Conservation (phyloP, 495 filamentous ascomycete species). For the Neurospora sp. region DNA sequence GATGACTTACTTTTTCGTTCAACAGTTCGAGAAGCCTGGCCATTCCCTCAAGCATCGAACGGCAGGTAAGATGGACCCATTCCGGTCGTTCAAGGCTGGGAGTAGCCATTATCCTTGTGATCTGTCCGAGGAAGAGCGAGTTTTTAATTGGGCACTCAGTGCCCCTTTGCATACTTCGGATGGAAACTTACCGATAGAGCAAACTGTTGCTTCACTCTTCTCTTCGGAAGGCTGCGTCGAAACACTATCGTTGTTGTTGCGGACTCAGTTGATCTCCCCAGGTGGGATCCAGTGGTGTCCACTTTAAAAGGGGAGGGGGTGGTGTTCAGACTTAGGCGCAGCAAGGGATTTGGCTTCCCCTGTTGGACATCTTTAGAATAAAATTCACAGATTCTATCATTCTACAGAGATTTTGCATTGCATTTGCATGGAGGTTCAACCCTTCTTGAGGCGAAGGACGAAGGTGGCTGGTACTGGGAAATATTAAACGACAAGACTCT, state of each 20-base stretch:
- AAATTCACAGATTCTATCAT: background rate
- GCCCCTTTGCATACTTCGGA: background rate
- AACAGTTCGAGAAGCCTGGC: background rate
- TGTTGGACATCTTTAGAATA: background rate
- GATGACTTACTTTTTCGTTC: background rate
- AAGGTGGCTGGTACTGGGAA: background rate
- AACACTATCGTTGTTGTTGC: background rate
- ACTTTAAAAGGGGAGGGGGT: background rate
- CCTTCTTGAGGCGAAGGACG: background rate
- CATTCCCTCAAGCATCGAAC: background rate
- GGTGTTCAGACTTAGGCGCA: background rate
- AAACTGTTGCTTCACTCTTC: background rate
- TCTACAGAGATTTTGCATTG: background rate
- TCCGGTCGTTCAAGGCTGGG: background rate
- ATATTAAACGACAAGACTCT: background rate
- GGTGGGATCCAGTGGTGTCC: background rate
- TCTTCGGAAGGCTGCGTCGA: background rate
- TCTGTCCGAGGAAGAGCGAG: background rate
- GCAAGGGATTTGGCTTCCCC: background rate
- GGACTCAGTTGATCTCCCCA: background rate
- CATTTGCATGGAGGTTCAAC: background rate
- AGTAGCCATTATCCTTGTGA: background rate
- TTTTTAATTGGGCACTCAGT: background rate
- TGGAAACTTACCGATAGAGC: background rate
- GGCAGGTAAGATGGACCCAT: background rate